Evolutionary conservation across 2,329 filamentous ascomycete species (phyloP), one percentile per base, ranked within the genome.

Genomic region (Ophiostoma angusticollis): DNA sequence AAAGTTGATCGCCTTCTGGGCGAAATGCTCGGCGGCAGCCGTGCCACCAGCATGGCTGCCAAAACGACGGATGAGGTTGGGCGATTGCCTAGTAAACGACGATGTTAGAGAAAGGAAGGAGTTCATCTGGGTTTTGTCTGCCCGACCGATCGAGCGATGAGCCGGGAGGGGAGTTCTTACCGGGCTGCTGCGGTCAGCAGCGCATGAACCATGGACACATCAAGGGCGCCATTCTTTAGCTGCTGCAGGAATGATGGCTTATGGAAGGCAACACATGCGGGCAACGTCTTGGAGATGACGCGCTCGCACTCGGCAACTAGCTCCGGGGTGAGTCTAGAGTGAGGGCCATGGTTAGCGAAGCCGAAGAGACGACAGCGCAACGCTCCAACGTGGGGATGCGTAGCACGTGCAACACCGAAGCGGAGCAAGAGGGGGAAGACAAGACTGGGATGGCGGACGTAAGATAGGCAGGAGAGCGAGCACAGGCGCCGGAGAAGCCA

Each of bases 241-340:
- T 74, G 72, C 55, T 73, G 69, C 24, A 76, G 54, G 54, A 75
- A 75, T 3, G 71, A 71, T 7, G 72, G 71, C 58, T 74, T 75
- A 59, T 76, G 72, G 52, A 76, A 76, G 50, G 71, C 72, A 30
- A 76, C 70, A 52, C 70, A 75, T 45, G 72, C 70, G 28, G 72
- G 72, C 49, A 75, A 65, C 12, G 70, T 73, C 60, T 73, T 75
- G 49, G 65, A 67, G 50, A 76, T 68, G 52, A 75, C 70, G 42
- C 71, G 65, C 57, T 76, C 72, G 54, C 70, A 74, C 57, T 76
- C 72, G 47, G 64, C 58, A 45, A 74, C 60, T 45, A 74, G 59
- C 52, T 76, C 72, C 37, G 72, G 70, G 8, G 70, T 73, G 37
- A 76, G 55, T 47, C 63, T 67, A 48, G 39, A 17, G 14, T n/a